A percentile compares a stretch with the other conserved stretches of the same genome.
phyloP scores from a whole-genome alignment of 805 yeast species.

The Kregervanrija fluxuum region DNA sequence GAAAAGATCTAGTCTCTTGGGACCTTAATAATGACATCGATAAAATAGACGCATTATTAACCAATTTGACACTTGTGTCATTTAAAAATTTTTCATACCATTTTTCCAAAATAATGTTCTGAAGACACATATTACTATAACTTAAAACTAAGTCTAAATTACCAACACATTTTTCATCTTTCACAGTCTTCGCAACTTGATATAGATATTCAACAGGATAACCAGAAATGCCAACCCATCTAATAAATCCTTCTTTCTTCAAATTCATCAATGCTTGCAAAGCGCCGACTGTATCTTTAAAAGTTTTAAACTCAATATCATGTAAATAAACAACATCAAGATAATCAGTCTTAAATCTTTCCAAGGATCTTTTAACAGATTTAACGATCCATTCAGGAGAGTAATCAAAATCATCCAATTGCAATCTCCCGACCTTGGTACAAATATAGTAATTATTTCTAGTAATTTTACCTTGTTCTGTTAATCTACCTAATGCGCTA shows the following conservation, averaged over 20 bases:
- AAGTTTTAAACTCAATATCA: conserved; percentile 76
- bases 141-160: conserved; percentile 69
- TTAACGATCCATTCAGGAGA: conserved; percentile 48
- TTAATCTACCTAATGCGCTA: conserved; percentile 40
- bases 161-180: conserved; percentile 38
- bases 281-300: conserved; percentile 51
- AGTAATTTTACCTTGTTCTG: conserved; percentile 32
- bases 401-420: conserved; percentile 68
- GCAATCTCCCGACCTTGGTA: conserved; percentile 81
- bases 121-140: conserved; percentile 77
- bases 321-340: conserved; percentile 82
- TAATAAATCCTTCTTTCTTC: conserved; percentile 56
- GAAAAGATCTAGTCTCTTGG: conserved; percentile 63
- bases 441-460: conserved; percentile 65
- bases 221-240: conserved; percentile 74
- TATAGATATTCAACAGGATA: conserved; percentile 72
- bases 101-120: conserved; percentile 50
- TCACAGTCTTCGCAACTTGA: conserved; percentile 38
- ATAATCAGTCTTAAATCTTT: conserved; percentile 58
- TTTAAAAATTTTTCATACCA: conserved; percentile 41
- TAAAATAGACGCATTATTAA: conserved; percentile 80
- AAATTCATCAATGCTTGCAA: conserved; percentile 50
- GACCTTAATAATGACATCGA: conserved; percentile 81
- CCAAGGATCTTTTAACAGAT: conserved; percentile 60
- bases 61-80: conserved; percentile 46